Conservation (phyloP, 2,329 filamentous ascomycete species). For the Akanthomyces uredinophilus region DNA sequence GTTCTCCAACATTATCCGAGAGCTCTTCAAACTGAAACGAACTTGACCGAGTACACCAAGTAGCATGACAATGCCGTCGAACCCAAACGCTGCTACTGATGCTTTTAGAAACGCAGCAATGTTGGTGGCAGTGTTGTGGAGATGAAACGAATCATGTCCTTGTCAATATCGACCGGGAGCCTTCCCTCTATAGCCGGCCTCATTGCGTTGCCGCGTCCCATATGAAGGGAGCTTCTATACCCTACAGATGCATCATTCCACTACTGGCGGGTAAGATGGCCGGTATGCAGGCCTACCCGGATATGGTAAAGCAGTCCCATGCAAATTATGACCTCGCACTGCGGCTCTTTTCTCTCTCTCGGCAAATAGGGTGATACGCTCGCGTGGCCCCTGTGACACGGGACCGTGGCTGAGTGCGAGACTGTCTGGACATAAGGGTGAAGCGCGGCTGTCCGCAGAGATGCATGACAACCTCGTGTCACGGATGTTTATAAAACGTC, state of each 20-base stretch:
- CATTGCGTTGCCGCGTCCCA: background rate
- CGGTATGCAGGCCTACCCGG: background rate
- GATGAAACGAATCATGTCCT: background rate
- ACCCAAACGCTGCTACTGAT: background rate
- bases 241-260: background rate
- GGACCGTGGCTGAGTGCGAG: background rate
- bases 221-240: background rate
- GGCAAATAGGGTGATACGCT: background rate
- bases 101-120: background rate
- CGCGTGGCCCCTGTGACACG: background rate
- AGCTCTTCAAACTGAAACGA: too few species aligned
- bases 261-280: slow-evolving; percentile 3
- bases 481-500: background rate
- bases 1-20: background rate
- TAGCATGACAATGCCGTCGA: background rate
- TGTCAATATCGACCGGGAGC: background rate
- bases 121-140: background rate
- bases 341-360: background rate
- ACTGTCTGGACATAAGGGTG: background rate
- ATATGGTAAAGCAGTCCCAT: background rate
- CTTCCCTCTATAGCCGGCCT: background rate
- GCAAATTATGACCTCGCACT: background rate
- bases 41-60: background rate
- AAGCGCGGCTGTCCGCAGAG: background rate
- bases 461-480: background rate